phyloP scores from a whole-genome alignment of 768 basidiomycete species.

The Psilocybe cubensis region DNA sequence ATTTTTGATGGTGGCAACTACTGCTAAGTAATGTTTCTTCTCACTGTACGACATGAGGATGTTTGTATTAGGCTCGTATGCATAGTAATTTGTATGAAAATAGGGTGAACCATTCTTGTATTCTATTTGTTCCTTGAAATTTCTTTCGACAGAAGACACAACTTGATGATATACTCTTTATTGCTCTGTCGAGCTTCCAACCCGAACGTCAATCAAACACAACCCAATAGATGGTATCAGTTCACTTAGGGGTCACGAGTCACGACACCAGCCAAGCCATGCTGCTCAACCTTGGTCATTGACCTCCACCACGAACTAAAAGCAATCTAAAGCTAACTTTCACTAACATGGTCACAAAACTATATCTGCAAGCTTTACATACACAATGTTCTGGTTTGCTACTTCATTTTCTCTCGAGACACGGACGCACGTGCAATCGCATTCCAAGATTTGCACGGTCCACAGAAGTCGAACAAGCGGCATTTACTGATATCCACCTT shows the following conservation, averaged over 20 bases:
- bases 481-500: neutral
- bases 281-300: no score
- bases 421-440: neutral
- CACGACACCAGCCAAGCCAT: neutral
- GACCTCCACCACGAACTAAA: no score
- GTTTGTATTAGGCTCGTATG: conserved; percentile 12
- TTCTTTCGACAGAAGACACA: neutral
- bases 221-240: no score
- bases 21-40: conserved; percentile 21
- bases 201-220: neutral
- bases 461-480: neutral
- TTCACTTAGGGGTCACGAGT: neutral
- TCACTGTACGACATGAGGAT: conserved; percentile 4
- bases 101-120: neutral
- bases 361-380: neutral
- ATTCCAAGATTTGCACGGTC: conserved; percentile 5
- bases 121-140: neutral
- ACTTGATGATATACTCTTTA: neutral
- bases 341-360: neutral
- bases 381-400: neutral
- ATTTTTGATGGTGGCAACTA: conserved; percentile 14
- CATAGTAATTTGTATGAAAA: conserved; percentile 16
- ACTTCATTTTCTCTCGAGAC: no score
- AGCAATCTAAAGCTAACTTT: neutral
- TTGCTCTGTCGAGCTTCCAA: neutral